phyloP scores from a whole-genome alignment of 2,329 filamentous ascomycete species.

The Xylaria sp. region DNA sequence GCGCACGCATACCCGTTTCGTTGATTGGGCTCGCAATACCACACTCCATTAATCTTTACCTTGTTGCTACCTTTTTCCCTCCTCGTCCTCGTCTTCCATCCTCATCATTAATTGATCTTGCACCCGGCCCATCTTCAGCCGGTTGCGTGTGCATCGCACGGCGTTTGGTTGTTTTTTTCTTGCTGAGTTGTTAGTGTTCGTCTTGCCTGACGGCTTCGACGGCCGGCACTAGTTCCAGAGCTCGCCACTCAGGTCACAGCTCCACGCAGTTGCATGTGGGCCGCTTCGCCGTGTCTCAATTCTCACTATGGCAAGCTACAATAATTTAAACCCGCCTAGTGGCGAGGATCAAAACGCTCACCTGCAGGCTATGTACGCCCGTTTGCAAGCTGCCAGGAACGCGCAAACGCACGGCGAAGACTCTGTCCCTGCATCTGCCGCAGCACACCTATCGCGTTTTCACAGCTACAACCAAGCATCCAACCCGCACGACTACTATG shows the following conservation, averaged over 20 bases:
- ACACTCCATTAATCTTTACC: constrained; percentile 15
- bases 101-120: neutral
- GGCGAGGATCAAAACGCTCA: constrained; percentile 50
- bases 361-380: constrained; percentile 56
- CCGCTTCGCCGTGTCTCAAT: constrained; percentile 32
- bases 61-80: neutral
- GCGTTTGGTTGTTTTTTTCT: neutral
- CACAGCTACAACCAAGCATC: constrained; percentile 46
- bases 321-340: constrained; percentile 43
- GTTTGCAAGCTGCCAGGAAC: constrained; percentile 47
- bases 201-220: constrained; percentile 24
- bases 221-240: constrained; percentile 35
- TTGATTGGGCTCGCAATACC: constrained; percentile 5
- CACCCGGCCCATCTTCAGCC: neutral
- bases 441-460: constrained; percentile 48
- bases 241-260: constrained; percentile 22
- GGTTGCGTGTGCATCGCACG: constrained; percentile 5
- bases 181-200: neutral
- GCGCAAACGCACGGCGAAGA: constrained; percentile 41
- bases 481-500: constrained; percentile 47
- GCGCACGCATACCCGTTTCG: constrained; percentile 25
- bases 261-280: constrained; percentile 35
- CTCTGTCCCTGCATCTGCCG: constrained; percentile 37
- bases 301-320: constrained; percentile 52
- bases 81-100: no score